Conservation (phyloP, 1,284 basidiomycete genomes). For the Fistulina hepatica region DNA sequence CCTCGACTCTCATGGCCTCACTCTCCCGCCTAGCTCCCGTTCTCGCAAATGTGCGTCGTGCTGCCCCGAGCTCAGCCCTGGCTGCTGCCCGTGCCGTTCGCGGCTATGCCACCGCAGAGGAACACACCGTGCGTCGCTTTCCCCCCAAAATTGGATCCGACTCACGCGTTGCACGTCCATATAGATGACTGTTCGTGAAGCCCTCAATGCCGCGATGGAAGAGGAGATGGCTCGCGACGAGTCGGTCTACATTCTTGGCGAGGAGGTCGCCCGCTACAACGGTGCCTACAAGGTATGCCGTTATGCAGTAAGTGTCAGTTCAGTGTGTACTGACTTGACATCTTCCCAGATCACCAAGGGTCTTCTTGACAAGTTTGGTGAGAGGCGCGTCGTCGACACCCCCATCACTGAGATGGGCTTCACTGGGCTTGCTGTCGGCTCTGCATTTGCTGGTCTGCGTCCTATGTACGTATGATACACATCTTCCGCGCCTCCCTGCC, state of each 20-base stretch:
- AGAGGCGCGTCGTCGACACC: constrained; percentile 96
- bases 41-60: constrained; percentile 32
- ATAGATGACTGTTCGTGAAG: constrained; percentile 97
- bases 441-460: constrained; percentile 87
- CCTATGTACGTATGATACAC: constrained; percentile 61
- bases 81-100: constrained; percentile 37
- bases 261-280: constrained; percentile 98
- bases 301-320: constrained; percentile 4
- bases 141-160: neutral
- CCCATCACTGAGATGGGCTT: constrained; percentile 99
- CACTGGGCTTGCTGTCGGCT: constrained; percentile 91
- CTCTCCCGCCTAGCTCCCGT: constrained; percentile 56
- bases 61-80: constrained; percentile 28
- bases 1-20: constrained; percentile 43
- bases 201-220: constrained; percentile 97
- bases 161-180: constrained; percentile 12
- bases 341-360: constrained; percentile 82
- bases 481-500: constrained; percentile 2
- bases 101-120: constrained; percentile 49
- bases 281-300: constrained; percentile 91
- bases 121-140: constrained; percentile 36
- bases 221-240: constrained; percentile 99
- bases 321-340: constrained; percentile 6
- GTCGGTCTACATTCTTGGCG: constrained; percentile 91
- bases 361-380: constrained; percentile 97